Conservation (phyloP, 2,329 filamentous ascomycete genomes). For the Fusarium udum region DNA sequence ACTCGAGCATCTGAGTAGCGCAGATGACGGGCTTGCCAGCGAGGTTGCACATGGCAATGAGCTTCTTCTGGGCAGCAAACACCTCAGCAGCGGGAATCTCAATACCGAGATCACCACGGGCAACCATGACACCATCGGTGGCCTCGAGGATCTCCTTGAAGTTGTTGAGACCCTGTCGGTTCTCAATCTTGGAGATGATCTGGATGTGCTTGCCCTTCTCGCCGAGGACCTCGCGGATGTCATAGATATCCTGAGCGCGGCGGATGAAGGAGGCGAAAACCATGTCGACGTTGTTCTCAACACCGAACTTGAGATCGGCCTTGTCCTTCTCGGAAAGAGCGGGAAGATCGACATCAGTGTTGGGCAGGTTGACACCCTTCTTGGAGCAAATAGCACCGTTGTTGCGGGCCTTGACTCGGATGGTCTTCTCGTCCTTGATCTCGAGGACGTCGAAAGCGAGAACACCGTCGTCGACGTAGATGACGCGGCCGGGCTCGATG, state of each 20-base stretch:
- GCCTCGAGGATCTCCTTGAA: slow-evolving; percentile 95
- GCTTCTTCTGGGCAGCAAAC: slow-evolving; percentile 99
- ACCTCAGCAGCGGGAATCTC: slow-evolving; percentile 99
- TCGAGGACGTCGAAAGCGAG: slow-evolving; percentile 94
- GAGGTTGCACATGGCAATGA: slow-evolving; percentile 99
- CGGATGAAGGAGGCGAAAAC: slow-evolving; percentile 99
- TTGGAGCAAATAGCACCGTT: slow-evolving; percentile 98
- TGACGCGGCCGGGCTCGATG: slow-evolving; percentile 87
- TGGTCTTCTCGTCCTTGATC: slow-evolving; percentile 86
- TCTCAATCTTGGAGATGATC: slow-evolving; percentile 99
- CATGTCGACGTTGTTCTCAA: slow-evolving; percentile 99
- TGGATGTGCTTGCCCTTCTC: slow-evolving; percentile 95
- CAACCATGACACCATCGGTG: slow-evolving; percentile 99
- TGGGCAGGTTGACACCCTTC: slow-evolving; percentile 99
- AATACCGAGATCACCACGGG: slow-evolving; percentile 94
- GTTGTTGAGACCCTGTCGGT: slow-evolving; percentile 99
- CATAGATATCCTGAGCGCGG: slow-evolving; percentile 87
- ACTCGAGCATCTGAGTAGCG: slow-evolving; percentile 99
- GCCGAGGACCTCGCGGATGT: slow-evolving; percentile 91
- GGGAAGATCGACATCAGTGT: slow-evolving; percentile 97
- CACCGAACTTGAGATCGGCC: slow-evolving; percentile 90
- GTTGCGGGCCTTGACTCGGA: slow-evolving; percentile 89
- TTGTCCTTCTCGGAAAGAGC: slow-evolving; percentile 99
- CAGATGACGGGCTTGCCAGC: slow-evolving; percentile 99
- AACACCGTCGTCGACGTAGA: slow-evolving; percentile 98